These are phyloP conservation scores for Penicillium subrubescens DNA, from an alignment of 495 filamentous ascomycete species.

Conservation along the genomic window DNA sequence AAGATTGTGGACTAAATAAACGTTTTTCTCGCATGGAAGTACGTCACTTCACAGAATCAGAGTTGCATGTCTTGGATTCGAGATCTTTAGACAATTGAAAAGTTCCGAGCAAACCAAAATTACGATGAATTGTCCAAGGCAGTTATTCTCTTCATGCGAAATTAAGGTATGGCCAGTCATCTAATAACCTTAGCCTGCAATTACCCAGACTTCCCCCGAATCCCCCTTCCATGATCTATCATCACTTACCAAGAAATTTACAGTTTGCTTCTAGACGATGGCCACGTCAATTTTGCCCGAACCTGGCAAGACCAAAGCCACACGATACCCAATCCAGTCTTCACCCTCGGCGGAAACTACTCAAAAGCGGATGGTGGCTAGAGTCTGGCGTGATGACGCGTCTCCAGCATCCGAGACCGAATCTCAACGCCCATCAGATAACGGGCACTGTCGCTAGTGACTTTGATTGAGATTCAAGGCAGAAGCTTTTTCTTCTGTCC, in stretches of 20 bases:
- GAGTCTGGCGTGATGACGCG: conserved; percentile 18
- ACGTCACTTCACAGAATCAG: no score
- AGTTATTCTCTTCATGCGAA: neutral
- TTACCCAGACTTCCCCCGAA: neutral
- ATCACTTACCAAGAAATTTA: neutral
- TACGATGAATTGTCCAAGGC: no score
- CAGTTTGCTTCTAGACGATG: neutral
- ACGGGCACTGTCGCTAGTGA: neutral
- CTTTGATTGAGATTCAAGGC: neutral
- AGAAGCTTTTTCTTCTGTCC: neutral
- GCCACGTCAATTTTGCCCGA: neutral
- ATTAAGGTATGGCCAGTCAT: neutral
- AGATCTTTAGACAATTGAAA: no score
- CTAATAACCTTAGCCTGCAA: neutral
- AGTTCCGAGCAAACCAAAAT: no score
- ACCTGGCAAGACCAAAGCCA: neutral
- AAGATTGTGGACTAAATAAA: no score
- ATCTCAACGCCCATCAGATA: conserved; percentile 13
- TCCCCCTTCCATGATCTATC: no score
- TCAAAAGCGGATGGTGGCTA: conserved; percentile 12
- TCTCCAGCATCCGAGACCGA: conserved; percentile 4
- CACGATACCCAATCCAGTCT: neutral
- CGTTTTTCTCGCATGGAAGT: no score
- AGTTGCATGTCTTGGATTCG: no score
- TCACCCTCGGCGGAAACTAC: conserved; percentile 2